Percentiles rank a stretch among this genome's conserved stretches.
Evolutionary conservation across 164 flowering plant genomes (phyloP).

Genomic region (Vitis amurensis): DNA sequence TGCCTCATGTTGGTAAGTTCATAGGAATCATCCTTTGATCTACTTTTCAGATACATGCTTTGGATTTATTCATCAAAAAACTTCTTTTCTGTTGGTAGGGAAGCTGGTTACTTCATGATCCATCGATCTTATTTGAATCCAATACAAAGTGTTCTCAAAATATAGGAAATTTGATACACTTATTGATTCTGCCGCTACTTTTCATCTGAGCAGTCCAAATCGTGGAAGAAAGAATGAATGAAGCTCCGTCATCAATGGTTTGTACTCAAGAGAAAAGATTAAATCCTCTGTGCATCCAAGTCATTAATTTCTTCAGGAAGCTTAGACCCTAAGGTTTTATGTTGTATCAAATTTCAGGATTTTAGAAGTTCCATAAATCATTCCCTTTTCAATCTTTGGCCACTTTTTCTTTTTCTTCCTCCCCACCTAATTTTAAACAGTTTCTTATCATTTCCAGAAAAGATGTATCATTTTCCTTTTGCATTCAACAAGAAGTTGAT

Average conservation of each 20-base stretch:
- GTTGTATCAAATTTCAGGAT: background rate
- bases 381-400: background rate
- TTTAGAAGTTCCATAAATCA: background rate
- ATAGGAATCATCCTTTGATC: background rate
- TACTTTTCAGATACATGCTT: background rate
- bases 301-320: no score
- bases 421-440: no score
- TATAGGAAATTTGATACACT: background rate
- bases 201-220: background rate
- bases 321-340: no score
- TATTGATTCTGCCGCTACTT: background rate
- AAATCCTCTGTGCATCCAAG: no score
- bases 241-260: background rate
- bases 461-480: no score
- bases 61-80: background rate
- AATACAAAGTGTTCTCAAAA: background rate
- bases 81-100: background rate
- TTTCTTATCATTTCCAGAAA: no score
- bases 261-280: background rate
- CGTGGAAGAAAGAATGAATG: background rate
- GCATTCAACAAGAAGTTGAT: no score
- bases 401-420: background rate
- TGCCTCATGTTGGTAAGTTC: no score
- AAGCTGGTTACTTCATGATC: background rate
- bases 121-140: background rate